A percentile compares a stretch with the other conserved stretches of the same genome.
These are phyloP conservation scores for Quercus lobata DNA, from an alignment of 331 rosid genomes.

Conservation along the genomic window DNA sequence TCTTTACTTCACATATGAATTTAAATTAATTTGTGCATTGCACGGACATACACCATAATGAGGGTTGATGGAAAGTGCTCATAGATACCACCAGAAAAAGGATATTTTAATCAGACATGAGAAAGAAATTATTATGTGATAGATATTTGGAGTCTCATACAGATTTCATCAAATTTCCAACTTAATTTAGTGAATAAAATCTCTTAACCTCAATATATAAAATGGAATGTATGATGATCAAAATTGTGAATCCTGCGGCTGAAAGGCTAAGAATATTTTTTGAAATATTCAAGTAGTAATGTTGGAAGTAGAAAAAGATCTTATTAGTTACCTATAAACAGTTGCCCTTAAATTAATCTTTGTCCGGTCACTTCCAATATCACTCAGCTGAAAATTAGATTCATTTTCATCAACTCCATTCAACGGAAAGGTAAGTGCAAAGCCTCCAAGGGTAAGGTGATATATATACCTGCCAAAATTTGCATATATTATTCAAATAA, in stretches of 20 bases:
- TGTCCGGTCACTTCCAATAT: slow-evolving; percentile 48
- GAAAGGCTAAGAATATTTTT: neutral
- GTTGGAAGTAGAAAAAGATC: neutral
- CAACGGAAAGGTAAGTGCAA: slow-evolving; percentile 72
- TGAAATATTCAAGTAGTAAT: neutral
- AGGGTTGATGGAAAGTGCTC: no score
- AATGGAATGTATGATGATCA: neutral
- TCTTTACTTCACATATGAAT: no score
- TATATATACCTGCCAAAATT: slow-evolving; percentile 56
- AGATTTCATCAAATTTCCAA: neutral
- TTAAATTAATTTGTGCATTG: no score
- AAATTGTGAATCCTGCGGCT: neutral
- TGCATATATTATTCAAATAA: slow-evolving; percentile 7
- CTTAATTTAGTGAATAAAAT: neutral
- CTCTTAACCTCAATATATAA: neutral
- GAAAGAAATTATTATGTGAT: no score
- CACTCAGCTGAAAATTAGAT: slow-evolving; percentile 24
- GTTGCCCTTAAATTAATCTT: slow-evolving; percentile 90
- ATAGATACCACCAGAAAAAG: no score
- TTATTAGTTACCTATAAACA: slow-evolving; percentile 46
- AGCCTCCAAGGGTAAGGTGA: slow-evolving; percentile 79
- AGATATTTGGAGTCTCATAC: no score
- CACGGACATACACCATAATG: no score
- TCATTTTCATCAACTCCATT: slow-evolving; percentile 35
- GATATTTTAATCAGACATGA: no score